Percentiles rank a stretch among this genome's conserved stretches.
Evolutionary conservation across 768 basidiomycete genomes (phyloP).

Genomic region (Rhizopogon roseolus): DNA sequence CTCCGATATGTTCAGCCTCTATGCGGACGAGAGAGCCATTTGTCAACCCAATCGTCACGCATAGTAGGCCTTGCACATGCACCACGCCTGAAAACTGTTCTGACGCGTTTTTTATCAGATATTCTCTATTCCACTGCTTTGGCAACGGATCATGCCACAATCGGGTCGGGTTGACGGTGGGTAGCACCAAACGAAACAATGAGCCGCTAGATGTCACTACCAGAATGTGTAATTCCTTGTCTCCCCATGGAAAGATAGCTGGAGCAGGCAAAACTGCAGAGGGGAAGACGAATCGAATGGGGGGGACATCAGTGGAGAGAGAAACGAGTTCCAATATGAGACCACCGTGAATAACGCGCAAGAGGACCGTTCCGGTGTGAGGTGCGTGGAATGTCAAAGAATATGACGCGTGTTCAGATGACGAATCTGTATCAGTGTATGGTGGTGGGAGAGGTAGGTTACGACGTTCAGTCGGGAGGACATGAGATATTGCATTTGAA

Average conservation of each 20-base stretch:
- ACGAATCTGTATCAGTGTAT: conserved; percentile 36
- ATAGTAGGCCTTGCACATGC: conserved; percentile 65
- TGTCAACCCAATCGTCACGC: conserved; percentile 54
- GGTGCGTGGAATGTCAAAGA: conserved; percentile 54
- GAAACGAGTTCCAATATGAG: conserved; percentile 74
- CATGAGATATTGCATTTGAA: conserved; percentile 43
- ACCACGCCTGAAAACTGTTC: conserved; percentile 43
- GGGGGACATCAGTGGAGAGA: conserved; percentile 57
- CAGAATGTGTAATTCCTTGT: conserved; percentile 60
- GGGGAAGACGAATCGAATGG: conserved; percentile 78
- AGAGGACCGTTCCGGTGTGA: conserved; percentile 59
- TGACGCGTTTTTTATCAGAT: conserved; percentile 52
- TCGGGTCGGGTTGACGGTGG: conserved; percentile 44
- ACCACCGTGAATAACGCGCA: conserved; percentile 71
- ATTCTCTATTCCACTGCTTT: conserved; percentile 61
- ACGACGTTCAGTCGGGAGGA: conserved; percentile 56
- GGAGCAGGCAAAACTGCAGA: conserved; percentile 62
- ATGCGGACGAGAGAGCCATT: conserved; percentile 66
- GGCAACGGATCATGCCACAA: conserved; percentile 55
- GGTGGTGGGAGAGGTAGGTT: conserved; percentile 44
- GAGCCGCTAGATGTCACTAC: conserved; percentile 65
- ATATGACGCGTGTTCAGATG: conserved; percentile 70
- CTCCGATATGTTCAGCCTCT: conserved; percentile 56
- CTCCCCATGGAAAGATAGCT: conserved; percentile 47
- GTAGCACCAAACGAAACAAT: conserved; percentile 67